phyloP scores from a whole-genome alignment of 352 stramenopile species.

The Phytophthora sansomeana region DNA sequence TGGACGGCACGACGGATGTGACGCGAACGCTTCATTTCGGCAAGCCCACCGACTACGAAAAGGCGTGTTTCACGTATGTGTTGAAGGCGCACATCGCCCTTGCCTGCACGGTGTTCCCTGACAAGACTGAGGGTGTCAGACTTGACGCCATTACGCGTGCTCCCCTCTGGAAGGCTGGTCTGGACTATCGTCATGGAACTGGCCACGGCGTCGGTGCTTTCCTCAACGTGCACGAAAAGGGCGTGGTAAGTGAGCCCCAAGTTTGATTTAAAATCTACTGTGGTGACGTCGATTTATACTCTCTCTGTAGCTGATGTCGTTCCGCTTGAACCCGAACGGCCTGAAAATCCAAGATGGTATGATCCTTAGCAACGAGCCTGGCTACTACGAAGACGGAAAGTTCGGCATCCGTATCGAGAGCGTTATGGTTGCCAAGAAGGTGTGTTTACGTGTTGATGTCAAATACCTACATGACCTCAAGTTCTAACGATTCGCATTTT shows the following conservation, averaged over 20 bases:
- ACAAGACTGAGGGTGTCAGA: constrained; percentile 95
- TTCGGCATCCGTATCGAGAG: constrained; percentile 99
- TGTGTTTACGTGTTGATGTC: constrained; percentile 27
- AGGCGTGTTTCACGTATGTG: constrained; percentile 96
- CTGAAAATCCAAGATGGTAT: constrained; percentile 94
- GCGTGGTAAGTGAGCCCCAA: constrained; percentile 53
- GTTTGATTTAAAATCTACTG: background rate
- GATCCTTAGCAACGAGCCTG: constrained; percentile 98
- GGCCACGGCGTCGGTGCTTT: constrained; percentile 97
- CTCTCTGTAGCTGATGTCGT: constrained; percentile 72
- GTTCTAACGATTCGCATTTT: background rate
- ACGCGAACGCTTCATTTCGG: constrained; percentile 99
- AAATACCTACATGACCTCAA: background rate
- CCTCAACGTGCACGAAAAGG: constrained; percentile 98
- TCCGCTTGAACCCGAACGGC: constrained; percentile 83
- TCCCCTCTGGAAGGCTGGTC: constrained; percentile 94
- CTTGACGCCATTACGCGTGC: constrained; percentile 97
- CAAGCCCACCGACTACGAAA: constrained; percentile 91
- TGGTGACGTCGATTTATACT: constrained; percentile 14
- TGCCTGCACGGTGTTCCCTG: constrained; percentile 84
- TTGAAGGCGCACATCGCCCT: constrained; percentile 98
- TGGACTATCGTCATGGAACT: constrained; percentile 98
- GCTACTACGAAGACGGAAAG: constrained; percentile 97
- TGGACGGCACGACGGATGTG: constrained; percentile 99
- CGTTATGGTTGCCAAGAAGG: constrained; percentile 94